Conservation (phyloP, 768 basidiomycete species). For the Kwoniella heveanensis region DNA sequence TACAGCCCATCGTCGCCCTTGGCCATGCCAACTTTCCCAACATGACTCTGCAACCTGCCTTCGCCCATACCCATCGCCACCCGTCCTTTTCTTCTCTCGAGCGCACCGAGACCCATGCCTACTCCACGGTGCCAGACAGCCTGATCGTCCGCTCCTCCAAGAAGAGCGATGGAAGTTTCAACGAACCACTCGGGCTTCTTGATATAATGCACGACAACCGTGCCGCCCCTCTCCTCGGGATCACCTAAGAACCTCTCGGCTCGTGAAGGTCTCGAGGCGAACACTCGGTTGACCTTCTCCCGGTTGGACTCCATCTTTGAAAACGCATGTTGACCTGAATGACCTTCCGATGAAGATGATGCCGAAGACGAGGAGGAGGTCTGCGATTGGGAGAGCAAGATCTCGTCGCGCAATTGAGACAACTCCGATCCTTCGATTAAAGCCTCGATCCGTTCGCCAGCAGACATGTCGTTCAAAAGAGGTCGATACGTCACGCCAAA, state of each 20-base stretch:
- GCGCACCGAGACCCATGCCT: conserved; percentile 18
- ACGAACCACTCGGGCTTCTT: conserved; percentile 97
- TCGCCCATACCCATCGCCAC: conserved; percentile 12
- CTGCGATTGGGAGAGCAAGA: background rate
- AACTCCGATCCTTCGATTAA: conserved; percentile 89
- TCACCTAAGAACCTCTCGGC: conserved; percentile 55
- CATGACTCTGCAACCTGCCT: background rate
- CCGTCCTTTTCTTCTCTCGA: conserved; percentile 30
- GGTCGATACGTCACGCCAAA: conserved; percentile 77
- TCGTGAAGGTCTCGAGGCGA: conserved; percentile 41
- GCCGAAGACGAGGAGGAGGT: background rate
- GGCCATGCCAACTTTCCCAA: background rate
- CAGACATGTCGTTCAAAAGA: conserved; percentile 68
- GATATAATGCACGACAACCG: conserved; percentile 93
- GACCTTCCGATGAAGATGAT: conserved; percentile 15
- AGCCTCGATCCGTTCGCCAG: conserved; percentile 78
- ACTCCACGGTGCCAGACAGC: conserved; percentile 31
- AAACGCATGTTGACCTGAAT: conserved; percentile 25
- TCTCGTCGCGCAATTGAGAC: conserved; percentile 62
- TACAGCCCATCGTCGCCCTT: background rate
- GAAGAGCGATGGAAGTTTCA: conserved; percentile 84
- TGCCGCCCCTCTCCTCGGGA: conserved; percentile 72
- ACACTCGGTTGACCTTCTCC: conserved; percentile 33
- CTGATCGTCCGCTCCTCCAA: conserved; percentile 59
- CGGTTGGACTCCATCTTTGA: conserved; percentile 35